These are phyloP conservation scores for Fusarium xylarioides DNA, from an alignment of 2,329 filamentous ascomycete genomes.

Conservation along the genomic window DNA sequence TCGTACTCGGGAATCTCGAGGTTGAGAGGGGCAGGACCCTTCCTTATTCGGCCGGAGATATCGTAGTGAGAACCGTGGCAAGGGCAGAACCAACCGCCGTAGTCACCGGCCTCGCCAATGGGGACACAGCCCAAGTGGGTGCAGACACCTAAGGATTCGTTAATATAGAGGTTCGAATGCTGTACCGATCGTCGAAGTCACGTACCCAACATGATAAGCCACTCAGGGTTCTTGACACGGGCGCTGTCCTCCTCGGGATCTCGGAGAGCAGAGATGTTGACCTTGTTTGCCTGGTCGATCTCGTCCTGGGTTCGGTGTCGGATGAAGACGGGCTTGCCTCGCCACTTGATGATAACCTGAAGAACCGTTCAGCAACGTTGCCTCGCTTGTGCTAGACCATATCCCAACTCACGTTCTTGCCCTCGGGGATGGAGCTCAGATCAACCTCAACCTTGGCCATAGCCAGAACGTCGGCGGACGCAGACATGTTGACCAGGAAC, in stretches of 20 bases:
- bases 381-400: not conserved
- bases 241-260: slow-evolving; percentile 92
- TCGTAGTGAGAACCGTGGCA: slow-evolving; percentile 99
- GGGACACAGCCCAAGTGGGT: slow-evolving; percentile 99
- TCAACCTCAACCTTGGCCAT: slow-evolving; percentile 99
- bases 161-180: slow-evolving; percentile 7
- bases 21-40: slow-evolving; percentile 96
- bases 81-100: slow-evolving; percentile 99
- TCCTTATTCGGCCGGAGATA: slow-evolving; percentile 97
- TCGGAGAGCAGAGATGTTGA: slow-evolving; percentile 83
- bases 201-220: slow-evolving; percentile 97
- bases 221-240: slow-evolving; percentile 97
- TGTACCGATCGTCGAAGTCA: slow-evolving; percentile 3
- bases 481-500: slow-evolving; percentile 99
- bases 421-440: slow-evolving; percentile 90
- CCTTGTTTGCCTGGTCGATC: slow-evolving; percentile 93
- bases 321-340: slow-evolving; percentile 99
- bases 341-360: slow-evolving; percentile 99
- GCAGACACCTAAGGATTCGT: slow-evolving; percentile 78
- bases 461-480: slow-evolving; percentile 96
- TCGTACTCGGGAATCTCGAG: slow-evolving; percentile 93
- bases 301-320: slow-evolving; percentile 94
- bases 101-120: slow-evolving; percentile 98
- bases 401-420: slow-evolving; percentile 86
- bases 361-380: slow-evolving; percentile 3